Base-by-base conservation (phyloP, 495 filamentous ascomycete genomes). In the Pseudomonodictys pantanalensis region DNA sequence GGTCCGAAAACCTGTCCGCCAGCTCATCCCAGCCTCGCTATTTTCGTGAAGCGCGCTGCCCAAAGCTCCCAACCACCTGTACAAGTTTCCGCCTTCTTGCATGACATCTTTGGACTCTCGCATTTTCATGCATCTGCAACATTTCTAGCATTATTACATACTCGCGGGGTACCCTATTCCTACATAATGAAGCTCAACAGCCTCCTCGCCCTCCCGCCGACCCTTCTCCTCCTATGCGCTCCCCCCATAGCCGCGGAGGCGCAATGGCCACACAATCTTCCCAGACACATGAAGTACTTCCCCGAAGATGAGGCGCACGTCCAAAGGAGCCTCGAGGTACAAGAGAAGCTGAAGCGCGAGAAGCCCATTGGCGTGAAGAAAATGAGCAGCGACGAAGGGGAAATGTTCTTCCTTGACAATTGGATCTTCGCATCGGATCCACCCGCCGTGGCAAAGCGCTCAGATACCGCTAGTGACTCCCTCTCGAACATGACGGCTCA, bases 351-450 rank as follows among this genome's bases (percentile, higher is more conserved):
- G 30, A 47, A 50, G 11, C 58, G 52, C 39, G 72, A 73, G 49
- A 66, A 56, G 18, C 76, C 77, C 1, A 64, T 75, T 11, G 80
- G 71, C 12, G 73, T 90, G 20, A 73, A 76, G 52, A 97, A 96
- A 68, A 96, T 96, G 90, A 84, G 81, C 46, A 74, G 69, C 3
- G 89, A 96, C 69, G 83, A 88, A 57, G 86, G 87, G 32, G 89
- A 95, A 70, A 97, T 92, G 76, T 92, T 97, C 74, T 86, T 85
- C 64, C 76, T 80, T 42, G 75, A 83, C 18, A 83, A 86, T 70
- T 83, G 86, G 84, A 70, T 75, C 26, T 86, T 84, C 53, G 75
- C 62, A 18, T 55, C 39, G 10, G 63, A 66, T 43, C 7, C 42
- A 20, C 30, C 35, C 11, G 11, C 23, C 11, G 8, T 25, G 7